Percentiles rank a stretch among this genome's conserved stretches.
phyloP scores from a whole-genome alignment of 2,329 filamentous ascomycete genomes.

The Erysiphe pulchra region DNA sequence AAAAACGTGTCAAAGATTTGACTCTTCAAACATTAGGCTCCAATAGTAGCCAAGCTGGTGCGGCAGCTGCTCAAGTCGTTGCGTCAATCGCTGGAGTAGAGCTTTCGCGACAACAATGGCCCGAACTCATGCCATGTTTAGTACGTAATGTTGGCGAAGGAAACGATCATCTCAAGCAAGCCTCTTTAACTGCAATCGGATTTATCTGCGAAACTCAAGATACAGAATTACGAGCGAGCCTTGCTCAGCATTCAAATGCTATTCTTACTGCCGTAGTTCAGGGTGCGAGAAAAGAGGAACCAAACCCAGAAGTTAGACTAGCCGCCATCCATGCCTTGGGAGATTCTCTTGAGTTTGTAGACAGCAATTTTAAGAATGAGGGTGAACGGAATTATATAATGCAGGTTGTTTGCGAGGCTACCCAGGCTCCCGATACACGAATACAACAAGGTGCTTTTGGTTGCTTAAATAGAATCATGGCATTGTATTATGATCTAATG shows the following conservation, averaged over 20 bases:
- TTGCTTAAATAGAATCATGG: slow-evolving; percentile 97
- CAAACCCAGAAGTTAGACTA: slow-evolving; percentile 69
- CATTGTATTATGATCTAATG: slow-evolving; percentile 98
- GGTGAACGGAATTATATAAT: slow-evolving; percentile 99
- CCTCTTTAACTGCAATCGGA: slow-evolving; percentile 85
- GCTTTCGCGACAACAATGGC: slow-evolving; percentile 79
- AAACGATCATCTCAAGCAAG: slow-evolving; percentile 70
- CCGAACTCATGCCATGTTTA: slow-evolving; percentile 64
- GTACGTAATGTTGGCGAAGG: slow-evolving; percentile 85
- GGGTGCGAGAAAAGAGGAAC: slow-evolving; percentile 87
- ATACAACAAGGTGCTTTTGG: slow-evolving; percentile 94
- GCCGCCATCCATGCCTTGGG: slow-evolving; percentile 84
- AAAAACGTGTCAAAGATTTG: slow-evolving; percentile 66
- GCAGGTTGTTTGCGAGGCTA: slow-evolving; percentile 98
- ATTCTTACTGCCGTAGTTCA: slow-evolving; percentile 96
- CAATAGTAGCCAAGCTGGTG: slow-evolving; percentile 55
- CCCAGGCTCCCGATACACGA: slow-evolving; percentile 68
- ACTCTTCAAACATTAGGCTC: slow-evolving; percentile 73
- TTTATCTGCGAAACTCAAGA: slow-evolving; percentile 97
- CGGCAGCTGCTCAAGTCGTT: slow-evolving; percentile 82
- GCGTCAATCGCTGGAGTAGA: slow-evolving; percentile 88
- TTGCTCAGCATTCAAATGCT: slow-evolving; percentile 78
- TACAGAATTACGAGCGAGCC: slow-evolving; percentile 51
- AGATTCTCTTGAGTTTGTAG: slow-evolving; percentile 91
- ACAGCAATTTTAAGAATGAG: slow-evolving; percentile 97